Base-by-base conservation (phyloP, 208 protist species). In the Trypanosoma cruzi region DNA sequence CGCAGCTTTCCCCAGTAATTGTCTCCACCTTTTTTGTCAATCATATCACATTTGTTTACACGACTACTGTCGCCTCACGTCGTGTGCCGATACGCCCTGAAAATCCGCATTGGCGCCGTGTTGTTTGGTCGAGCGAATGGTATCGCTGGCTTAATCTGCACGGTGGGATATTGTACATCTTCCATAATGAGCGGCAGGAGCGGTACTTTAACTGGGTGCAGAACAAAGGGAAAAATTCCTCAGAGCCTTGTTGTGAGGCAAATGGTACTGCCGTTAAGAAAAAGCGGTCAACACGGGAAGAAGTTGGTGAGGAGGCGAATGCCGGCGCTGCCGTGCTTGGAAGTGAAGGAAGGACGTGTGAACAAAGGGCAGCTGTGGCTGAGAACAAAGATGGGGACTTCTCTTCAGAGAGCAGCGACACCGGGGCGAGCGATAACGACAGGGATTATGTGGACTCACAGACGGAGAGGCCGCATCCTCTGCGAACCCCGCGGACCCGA, bases 101-200 rank as follows among this genome's bases (percentile, higher is more conserved):
- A 55, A 76, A 90, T 58, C 68, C 79, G 14, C 62, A 63, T 7
- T 95, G 90, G 90, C 86, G 86, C 64, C 64, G 44, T 34, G 76
- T 88, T 58, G 76, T 78, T 40, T 95, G 90, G 90, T 82, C 80
- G 32, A 58, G 48, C 46, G 77, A 79, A 71, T 95, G 90, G 90
- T 95, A 88, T 64, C 78, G 72, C 29, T 95, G 90, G 90, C 76
- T 95, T 16, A 56, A 70, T 32, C 72, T 71, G 64, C 90, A 95
- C 71, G 90, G 90, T 50, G 90, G 90, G 13, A 88, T 80, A 54
- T 74, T 88, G 13, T 95, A 95, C 64, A 77, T 95, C 36, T 95
- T 95, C 77, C 68, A 80, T 59, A 92, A 73, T 60, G 85, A 93
- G 62, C 54, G 54, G 18, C 85, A 93, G 73, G 87, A 95, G 64